Base-by-base conservation (phyloP, 2,329 filamentous ascomycete species). In the Fusarium algeriense region DNA sequence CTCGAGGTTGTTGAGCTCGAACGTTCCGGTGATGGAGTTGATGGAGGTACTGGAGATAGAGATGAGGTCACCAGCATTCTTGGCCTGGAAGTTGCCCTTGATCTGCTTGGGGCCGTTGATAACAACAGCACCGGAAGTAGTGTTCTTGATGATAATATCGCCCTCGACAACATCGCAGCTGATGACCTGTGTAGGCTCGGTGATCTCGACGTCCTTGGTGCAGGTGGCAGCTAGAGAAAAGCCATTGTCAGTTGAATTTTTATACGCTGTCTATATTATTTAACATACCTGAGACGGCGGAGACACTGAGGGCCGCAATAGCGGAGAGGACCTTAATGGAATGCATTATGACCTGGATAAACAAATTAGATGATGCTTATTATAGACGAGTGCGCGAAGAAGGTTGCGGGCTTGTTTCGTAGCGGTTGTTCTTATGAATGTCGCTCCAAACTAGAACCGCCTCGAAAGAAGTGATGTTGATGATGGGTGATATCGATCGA, bases 131-230 rank as follows among this genome's bases (percentile, higher is more conserved):
- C 87, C 88, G 55, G 85, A 82, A 41, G 90, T 86, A 55, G 80
- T 79, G 40, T 85, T 84, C 68, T 85, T 86, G 72, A 97, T 86
- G 70, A 88, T 86, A 68, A 97, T 85, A 79, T 88, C 86, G 77
- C 92, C 94, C 55, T 88, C 83, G 79, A 93, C 87, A 60, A 88
- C 92, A n/a, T 83, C 79, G 88, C 95, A 97, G 70, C 87, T 80
- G 66, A 95, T 83, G 52, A 79, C 80, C 20, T 85, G 86, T 62
- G 88, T 90, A 78, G 93, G 87, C 75, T 89, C 88, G 59, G 85
- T 87, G 82, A 87, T 90, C 80, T 86, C 86, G 83, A 94, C 86
- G 73, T 88, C 90, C 68, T 83, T 82, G 20, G 83, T 83, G 55
- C 81, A 81, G 46, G 77, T 78, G 61, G 82, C 81, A 69, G 38